A percentile compares a stretch with the other conserved stretches of the same genome.
These are phyloP conservation scores for Exophiala alcalophila DNA, from an alignment of 2,329 filamentous ascomycete genomes.

Conservation along the genomic window DNA sequence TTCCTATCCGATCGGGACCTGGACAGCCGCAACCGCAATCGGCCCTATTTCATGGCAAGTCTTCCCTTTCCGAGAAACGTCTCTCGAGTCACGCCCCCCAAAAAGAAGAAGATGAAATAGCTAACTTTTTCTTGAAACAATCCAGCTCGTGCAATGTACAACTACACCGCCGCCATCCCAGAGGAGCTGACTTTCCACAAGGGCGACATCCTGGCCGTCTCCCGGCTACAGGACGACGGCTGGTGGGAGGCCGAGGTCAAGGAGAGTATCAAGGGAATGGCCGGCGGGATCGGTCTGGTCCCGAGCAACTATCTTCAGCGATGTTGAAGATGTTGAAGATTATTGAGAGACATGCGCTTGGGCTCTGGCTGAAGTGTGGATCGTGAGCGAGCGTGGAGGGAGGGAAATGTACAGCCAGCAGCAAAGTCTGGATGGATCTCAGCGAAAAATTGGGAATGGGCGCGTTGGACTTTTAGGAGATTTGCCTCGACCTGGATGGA, in stretches of 20 bases:
- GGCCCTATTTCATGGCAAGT: slow-evolving; percentile 94
- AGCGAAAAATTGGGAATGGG: too few species aligned
- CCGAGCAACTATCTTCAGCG: slow-evolving; percentile 66
- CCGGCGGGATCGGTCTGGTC: slow-evolving; percentile 57
- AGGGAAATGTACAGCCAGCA: too few species aligned
- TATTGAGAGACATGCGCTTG: too few species aligned
- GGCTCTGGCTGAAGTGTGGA: too few species aligned
- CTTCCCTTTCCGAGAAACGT: background rate
- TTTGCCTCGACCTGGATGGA: too few species aligned
- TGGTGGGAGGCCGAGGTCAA: slow-evolving; percentile 98
- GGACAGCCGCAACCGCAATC: slow-evolving; percentile 6
- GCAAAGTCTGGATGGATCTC: too few species aligned
- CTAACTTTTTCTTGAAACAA: slow-evolving; percentile 10
- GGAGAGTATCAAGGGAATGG: slow-evolving; percentile 50
- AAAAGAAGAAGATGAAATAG: too few species aligned
- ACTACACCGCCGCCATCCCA: slow-evolving; percentile 90
- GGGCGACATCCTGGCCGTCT: slow-evolving; percentile 82
- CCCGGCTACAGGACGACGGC: slow-evolving; percentile 91
- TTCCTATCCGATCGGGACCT: slow-evolving; percentile 48
- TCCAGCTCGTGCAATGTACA: slow-evolving; percentile 85
- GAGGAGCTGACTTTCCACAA: slow-evolving; percentile 92
- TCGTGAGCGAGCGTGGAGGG: too few species aligned
- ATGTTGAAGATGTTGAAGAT: too few species aligned
- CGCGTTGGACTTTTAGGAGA: too few species aligned
- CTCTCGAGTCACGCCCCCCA: background rate